phyloP scores from a whole-genome alignment of 2,329 filamentous ascomycete genomes.

The Gliomastix tumulicola region DNA sequence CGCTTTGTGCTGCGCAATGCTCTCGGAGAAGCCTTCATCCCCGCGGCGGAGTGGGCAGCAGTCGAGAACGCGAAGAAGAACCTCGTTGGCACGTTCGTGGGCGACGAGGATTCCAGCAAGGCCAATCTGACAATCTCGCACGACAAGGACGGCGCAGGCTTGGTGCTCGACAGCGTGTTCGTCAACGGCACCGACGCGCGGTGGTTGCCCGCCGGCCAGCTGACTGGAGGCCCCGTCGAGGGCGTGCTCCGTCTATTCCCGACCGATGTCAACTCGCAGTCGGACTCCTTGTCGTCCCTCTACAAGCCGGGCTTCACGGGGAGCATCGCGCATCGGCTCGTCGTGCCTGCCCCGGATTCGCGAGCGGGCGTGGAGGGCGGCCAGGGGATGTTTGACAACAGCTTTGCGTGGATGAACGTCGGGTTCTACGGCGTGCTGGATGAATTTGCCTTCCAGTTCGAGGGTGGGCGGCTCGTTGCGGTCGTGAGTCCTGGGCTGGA shows the following conservation, averaged over 20 bases:
- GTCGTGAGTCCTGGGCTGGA: too few species aligned
- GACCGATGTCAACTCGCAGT: background rate
- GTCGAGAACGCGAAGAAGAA: conserved; percentile 10
- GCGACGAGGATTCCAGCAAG: conserved; percentile 4
- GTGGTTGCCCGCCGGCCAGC: background rate
- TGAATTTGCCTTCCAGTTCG: background rate
- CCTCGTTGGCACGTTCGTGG: conserved; percentile 10
- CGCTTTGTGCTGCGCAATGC: conserved; percentile 9
- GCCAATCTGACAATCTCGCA: conserved; percentile 10
- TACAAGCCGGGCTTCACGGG: background rate
- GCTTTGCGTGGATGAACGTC: background rate
- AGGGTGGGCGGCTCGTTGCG: background rate
- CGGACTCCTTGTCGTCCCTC: background rate
- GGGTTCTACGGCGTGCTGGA: background rate
- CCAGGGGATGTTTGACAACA: background rate
- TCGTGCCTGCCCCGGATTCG: background rate
- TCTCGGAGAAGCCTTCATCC: conserved; percentile 10
- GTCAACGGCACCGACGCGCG: background rate
- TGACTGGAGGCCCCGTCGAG: background rate
- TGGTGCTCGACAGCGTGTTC: background rate
- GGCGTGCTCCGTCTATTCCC: background rate
- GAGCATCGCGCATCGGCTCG: background rate
- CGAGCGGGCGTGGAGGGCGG: background rate
- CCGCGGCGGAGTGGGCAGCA: conserved; percentile 10
- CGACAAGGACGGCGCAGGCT: background rate